Conservation (phyloP, 768 basidiomycete species). For the Phlegmacium glaucopus region DNA sequence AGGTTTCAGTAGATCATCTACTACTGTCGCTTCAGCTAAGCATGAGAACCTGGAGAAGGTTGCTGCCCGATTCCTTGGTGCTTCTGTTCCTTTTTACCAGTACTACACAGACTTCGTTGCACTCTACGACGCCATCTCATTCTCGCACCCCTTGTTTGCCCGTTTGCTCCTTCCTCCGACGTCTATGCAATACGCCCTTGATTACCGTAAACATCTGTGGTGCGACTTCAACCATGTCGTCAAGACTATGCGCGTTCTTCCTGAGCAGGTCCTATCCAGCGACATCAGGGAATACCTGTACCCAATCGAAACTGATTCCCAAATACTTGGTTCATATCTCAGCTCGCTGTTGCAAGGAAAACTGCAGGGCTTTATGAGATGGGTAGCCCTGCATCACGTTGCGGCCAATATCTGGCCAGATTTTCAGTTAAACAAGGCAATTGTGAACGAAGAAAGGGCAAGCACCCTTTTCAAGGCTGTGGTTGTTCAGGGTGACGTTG, state of each 20-base stretch:
- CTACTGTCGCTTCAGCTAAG: not conserved
- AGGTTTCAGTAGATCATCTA: slow-evolving; percentile 10
- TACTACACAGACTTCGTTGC: slow-evolving; percentile 90
- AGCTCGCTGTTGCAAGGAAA: slow-evolving; percentile 46
- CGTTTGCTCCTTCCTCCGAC: slow-evolving; percentile 73
- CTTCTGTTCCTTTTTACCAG: slow-evolving; percentile 82
- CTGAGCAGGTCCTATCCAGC: slow-evolving; percentile 49
- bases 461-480: slow-evolving; percentile 50
- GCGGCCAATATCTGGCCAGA: slow-evolving; percentile 76
- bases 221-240: slow-evolving; percentile 70
- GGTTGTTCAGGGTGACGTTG: slow-evolving; percentile 43
- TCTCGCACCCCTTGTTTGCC: slow-evolving; percentile 74
- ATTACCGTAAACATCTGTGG: slow-evolving; percentile 86
- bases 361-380: slow-evolving; percentile 55
- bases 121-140: slow-evolving; percentile 90
- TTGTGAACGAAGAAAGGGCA: slow-evolving; percentile 30
- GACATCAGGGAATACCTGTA: slow-evolving; percentile 63
- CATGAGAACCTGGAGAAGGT: slow-evolving; percentile 35
- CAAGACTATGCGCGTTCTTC: slow-evolving; percentile 50
- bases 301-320: slow-evolving; percentile 62
- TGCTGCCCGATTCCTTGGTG: slow-evolving; percentile 56
- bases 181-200: slow-evolving; percentile 70
- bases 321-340: slow-evolving; percentile 63
- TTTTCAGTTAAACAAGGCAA: slow-evolving; percentile 27
- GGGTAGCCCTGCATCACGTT: slow-evolving; percentile 77